phyloP scores from a whole-genome alignment of 441 rosid species.

The Pelargonium fulgidum region DNA sequence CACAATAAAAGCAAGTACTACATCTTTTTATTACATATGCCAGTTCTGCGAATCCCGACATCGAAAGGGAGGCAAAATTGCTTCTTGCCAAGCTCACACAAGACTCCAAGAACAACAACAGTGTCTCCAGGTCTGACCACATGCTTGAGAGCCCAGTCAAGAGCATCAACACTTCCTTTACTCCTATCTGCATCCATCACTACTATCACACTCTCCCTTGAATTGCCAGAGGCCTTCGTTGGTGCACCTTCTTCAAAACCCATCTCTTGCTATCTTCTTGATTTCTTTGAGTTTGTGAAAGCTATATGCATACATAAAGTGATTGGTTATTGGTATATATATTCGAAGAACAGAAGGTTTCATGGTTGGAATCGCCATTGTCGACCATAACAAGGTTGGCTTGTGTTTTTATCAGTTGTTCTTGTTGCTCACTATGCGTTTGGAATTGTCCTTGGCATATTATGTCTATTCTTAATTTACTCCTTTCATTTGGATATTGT shows the following conservation, averaged over 20 bases:
- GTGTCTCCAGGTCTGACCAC: slow-evolving; percentile 34
- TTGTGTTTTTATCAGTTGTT: too few species aligned
- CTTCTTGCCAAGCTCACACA: slow-evolving; percentile 28
- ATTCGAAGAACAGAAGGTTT: not conserved
- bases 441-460: too few species aligned
- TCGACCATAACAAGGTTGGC: not conserved
- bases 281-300: not conserved
- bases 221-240: not conserved
- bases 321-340: not conserved
- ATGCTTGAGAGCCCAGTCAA: slow-evolving; percentile 45
- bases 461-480: too few species aligned
- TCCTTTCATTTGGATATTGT: too few species aligned
- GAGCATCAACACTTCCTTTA: slow-evolving; percentile 31
- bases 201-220: slow-evolving; percentile 36
- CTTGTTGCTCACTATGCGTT: not conserved
- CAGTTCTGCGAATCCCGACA: slow-evolving; percentile 30
- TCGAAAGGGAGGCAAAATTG: slow-evolving; percentile 33
- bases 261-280: not conserved
- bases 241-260: too few species aligned
- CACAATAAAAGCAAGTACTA: too few species aligned
- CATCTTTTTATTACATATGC: too few species aligned
- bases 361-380: not conserved
- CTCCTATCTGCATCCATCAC: slow-evolving; percentile 36
- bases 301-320: too few species aligned
- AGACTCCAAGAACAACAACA: slow-evolving; percentile 38